Evolutionary conservation across 179 eudicot species (phyloP), one percentile per base, ranked within the genome.

Genomic region (Nepenthes alata): DNA sequence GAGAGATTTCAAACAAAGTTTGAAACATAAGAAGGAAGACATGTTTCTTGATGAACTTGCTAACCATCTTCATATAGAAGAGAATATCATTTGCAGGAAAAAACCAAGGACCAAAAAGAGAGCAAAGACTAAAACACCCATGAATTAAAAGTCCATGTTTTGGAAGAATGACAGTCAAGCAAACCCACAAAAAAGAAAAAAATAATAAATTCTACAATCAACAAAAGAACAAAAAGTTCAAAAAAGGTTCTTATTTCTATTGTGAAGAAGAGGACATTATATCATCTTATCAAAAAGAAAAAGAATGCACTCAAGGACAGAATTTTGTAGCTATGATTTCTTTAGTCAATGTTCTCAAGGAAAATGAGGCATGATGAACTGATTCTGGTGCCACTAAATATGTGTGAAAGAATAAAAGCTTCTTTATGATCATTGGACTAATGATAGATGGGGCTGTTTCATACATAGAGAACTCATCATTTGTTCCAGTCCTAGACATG

Each of bases 251-350:
- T 41, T 41, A 25, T 1, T 47, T 47, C 11, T 11, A 25, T 50
- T 50, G 53, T 41, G 12, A 50, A 50, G 11, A 3, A 11, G n/a
- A 3, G 3, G 53, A 3, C 15, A 11, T 34, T 48, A 9, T 36
- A 34, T 8, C 53, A 13, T 16, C n/a, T 41, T 41, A 4, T 41
- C 8, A 41, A 41, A 41, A 41, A 7, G 45, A 41, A 41, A 7
- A 11, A 11, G 34, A 25, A 25, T 25, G n/a, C 49, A 39, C 5
- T 4, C 39, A 45, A 12, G 15, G 2, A 5, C 49, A 47, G 15
- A 47, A 34, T 35, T 60, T 60, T 2, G 15, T 60, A n/a, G 63
- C 54, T 2, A 60, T 44, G 38, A 60, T 60, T 11, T 34, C 13
- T 47, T 37, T 44, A 25, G n/a, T 35, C 6, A 60, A 60, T 34